Evolutionary conservation across 371 early-diverging fungal species (phyloP).

Genomic region (Mucor circinelloides): DNA sequence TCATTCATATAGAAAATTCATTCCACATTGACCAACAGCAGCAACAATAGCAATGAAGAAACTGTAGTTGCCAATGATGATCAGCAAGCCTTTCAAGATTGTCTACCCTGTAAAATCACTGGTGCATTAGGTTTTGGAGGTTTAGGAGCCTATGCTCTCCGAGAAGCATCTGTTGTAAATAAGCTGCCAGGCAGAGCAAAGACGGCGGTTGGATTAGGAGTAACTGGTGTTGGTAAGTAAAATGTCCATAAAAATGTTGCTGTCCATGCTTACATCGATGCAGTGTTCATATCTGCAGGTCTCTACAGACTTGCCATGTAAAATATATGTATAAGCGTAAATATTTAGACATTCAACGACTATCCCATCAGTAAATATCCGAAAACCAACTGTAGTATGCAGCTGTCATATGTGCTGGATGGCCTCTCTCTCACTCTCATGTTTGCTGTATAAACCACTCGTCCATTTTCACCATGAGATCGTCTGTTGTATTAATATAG

Average conservation of each 20-base stretch:
- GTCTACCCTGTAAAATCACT: conserved; percentile 45
- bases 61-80: background rate
- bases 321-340: background rate
- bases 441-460: background rate
- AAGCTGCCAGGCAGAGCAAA: conserved; percentile 37
- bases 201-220: conserved; percentile 47
- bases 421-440: background rate
- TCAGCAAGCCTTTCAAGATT: conserved; percentile 34
- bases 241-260: background rate
- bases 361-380: background rate
- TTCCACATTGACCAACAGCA: background rate
- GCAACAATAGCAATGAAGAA: background rate
- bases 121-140: conserved; percentile 44
- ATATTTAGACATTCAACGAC: background rate
- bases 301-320: conserved; percentile 42
- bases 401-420: background rate
- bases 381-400: background rate
- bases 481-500: too few species aligned
- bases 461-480: too few species aligned
- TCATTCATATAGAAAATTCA: conserved; percentile 19
- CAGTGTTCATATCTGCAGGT: conserved; percentile 50
- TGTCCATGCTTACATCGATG: background rate
- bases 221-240: conserved; percentile 41
- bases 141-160: conserved; percentile 45
- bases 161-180: conserved; percentile 35